These are phyloP conservation scores for Aspergillus tubingensis DNA, from an alignment of 2,329 filamentous ascomycete species.

Conservation along the genomic window DNA sequence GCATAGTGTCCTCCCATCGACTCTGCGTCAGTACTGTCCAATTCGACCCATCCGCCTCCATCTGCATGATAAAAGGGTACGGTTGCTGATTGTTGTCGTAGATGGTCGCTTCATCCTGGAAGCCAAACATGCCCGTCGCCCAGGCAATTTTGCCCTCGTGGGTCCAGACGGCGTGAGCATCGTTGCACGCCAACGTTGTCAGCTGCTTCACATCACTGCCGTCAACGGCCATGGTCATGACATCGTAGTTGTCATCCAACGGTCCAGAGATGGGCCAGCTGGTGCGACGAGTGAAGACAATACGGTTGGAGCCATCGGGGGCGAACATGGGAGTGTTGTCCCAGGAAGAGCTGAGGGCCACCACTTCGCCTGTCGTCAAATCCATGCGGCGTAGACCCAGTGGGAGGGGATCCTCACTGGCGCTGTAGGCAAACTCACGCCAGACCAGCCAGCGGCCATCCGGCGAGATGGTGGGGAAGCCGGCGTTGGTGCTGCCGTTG, in stretches of 20 bases:
- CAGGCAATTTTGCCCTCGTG: conserved; percentile 46
- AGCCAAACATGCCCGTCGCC: conserved; percentile 47
- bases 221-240: conserved; percentile 46
- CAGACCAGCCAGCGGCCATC: conserved; percentile 42
- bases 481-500: conserved; percentile 35
- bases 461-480: conserved; percentile 44
- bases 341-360: conserved; percentile 37
- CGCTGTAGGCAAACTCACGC: conserved; percentile 32
- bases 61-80: conserved; percentile 48
- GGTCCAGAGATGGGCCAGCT: conserved; percentile 26
- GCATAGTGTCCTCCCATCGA: conserved; percentile 38
- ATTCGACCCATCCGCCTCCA: conserved; percentile 45
- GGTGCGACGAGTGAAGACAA: conserved; percentile 43
- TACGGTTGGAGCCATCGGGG: conserved; percentile 38
- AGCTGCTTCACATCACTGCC: conserved; percentile 39
- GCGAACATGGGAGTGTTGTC: conserved; percentile 46
- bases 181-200: conserved; percentile 42
- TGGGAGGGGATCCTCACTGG: conserved; percentile 9
- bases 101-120: conserved; percentile 43
- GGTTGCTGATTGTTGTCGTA: conserved; percentile 51
- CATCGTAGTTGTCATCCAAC: conserved; percentile 34
- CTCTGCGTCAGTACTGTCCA: conserved; percentile 30
- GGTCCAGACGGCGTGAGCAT: conserved; percentile 50
- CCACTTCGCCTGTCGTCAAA: conserved; percentile 27
- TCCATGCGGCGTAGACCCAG: conserved; percentile 37